Base-by-base conservation (phyloP, 129 eudicot species). In the Flaveria trinervia region DNA sequence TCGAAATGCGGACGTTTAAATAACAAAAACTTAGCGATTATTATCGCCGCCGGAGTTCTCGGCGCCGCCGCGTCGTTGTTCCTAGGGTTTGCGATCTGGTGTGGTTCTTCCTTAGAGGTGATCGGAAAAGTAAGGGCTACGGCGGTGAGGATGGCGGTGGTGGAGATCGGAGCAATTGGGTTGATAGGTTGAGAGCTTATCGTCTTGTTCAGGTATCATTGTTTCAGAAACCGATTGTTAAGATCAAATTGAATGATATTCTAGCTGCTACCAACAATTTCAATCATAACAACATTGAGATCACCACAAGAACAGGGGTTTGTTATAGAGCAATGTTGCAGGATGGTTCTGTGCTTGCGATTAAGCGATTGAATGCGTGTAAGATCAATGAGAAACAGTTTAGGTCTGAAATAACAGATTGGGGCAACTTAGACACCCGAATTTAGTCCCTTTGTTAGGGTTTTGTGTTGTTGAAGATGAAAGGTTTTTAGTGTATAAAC, bases 391-490 rank as follows among this genome's bases (percentile, higher is more conserved):
- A 91, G 85, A 88, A 88, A 79, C 88, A 88, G 43, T 91, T 88
- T 77, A 79, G 90, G 55, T 82, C 83, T 16, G 97, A 91, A 69
- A 86, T 88, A 81, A 84, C 59, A 81, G 87, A 61, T 78, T 91
- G 71, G 94, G 97, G 51, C 92, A 88, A 61, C 81, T 91, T 14
- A 77, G 97, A 68, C 97, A 91, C 65, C 92, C 97, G 0, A 89
- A 91, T 85, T 83, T 91, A 73, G 94, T 88, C 28, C 94, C 97
- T 0, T 61, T 88, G 49, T 78, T 88, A 70, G 92, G 92, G 59
- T 88, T 80, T 83, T 88, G 88, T 61, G 54, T 80, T 41, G 87
- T 85, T 33, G 91, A 87, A 72, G 88, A 87, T 64, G 91, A 84
- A 44, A 84, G 65, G 84, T 69, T 87, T 67, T 81, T 88, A 80